These are phyloP conservation scores for Thuidium tamariscinum DNA, from an alignment of 225 moss, liverwort and hornwort genomes.

Conservation along the genomic window DNA sequence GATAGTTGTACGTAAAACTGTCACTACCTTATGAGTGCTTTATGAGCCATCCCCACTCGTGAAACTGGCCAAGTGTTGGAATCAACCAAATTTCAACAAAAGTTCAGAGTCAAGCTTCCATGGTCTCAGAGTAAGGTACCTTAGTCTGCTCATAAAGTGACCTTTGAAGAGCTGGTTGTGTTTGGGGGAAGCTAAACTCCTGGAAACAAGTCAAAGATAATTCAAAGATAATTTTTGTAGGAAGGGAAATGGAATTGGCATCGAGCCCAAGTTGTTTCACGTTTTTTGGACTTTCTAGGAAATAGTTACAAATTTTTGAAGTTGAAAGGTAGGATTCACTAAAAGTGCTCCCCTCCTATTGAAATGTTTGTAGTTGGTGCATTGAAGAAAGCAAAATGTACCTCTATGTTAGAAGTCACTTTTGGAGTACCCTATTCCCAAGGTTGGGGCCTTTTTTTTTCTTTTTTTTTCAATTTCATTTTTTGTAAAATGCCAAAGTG, in stretches of 20 bases:
- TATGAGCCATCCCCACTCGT: neutral
- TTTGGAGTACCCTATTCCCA: neutral
- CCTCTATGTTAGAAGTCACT: neutral
- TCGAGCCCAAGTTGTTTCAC: neutral
- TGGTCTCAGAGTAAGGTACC: too few species aligned
- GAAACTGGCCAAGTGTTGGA: neutral
- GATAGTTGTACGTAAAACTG: neutral
- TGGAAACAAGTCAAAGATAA: too few species aligned
- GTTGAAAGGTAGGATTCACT: neutral
- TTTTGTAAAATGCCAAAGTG: too few species aligned
- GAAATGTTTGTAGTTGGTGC: neutral
- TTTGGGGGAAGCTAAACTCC: too few species aligned
- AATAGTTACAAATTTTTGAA: neutral
- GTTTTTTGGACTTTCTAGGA: neutral
- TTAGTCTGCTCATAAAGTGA: too few species aligned
- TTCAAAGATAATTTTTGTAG: neutral
- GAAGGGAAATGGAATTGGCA: neutral
- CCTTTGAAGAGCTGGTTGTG: too few species aligned
- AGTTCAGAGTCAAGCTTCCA: neutral
- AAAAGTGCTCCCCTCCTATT: rapidly evolving
- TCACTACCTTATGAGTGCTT: neutral
- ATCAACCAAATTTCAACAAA: neutral
- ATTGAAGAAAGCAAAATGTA: neutral
- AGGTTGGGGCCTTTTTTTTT: too few species aligned
- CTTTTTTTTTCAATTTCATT: too few species aligned